A percentile compares a stretch with the other conserved stretches of the same genome.
Evolutionary conservation across 2,329 filamentous ascomycete genomes (phyloP).

Genomic region (Paraconiothyrium sp.): DNA sequence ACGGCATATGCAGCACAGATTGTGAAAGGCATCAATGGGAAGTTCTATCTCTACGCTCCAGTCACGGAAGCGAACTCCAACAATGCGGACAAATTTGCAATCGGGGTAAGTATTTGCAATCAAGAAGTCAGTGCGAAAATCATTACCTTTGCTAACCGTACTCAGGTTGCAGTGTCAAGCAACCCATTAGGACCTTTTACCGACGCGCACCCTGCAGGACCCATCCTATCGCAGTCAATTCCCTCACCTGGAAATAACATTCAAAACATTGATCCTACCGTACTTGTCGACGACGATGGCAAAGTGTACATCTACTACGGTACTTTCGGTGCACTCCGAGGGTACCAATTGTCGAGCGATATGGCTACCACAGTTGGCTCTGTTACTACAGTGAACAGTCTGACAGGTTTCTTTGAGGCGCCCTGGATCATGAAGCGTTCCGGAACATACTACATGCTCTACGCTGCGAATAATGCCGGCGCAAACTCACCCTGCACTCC

Average conservation of each 20-base stretch:
- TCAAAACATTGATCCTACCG: slow-evolving; percentile 54
- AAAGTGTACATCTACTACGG: slow-evolving; percentile 53
- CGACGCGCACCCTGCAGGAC: slow-evolving; percentile 48
- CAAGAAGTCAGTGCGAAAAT: not conserved
- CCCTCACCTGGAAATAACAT: slow-evolving; percentile 47
- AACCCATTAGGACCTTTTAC: slow-evolving; percentile 48
- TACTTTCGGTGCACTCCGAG: slow-evolving; percentile 49
- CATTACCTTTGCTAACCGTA: not conserved
- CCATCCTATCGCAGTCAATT: slow-evolving; percentile 50
- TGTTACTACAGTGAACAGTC: slow-evolving; percentile 31
- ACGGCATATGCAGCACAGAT: slow-evolving; percentile 51
- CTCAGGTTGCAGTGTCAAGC: slow-evolving; percentile 44
- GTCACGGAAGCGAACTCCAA: slow-evolving; percentile 39
- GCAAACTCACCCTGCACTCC: slow-evolving; percentile 50
- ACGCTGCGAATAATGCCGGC: slow-evolving; percentile 53
- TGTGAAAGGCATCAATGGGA: slow-evolving; percentile 45
- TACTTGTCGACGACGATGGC: slow-evolving; percentile 50
- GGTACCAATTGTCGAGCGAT: slow-evolving; percentile 47
- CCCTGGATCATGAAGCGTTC: slow-evolving; percentile 52
- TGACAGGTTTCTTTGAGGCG: slow-evolving; percentile 52
- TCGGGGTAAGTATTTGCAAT: slow-evolving; percentile 35
- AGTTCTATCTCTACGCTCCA: slow-evolving; percentile 52
- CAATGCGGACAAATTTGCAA: slow-evolving; percentile 49
- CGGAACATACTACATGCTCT: slow-evolving; percentile 53
- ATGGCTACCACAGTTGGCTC: slow-evolving; percentile 48